Evolutionary conservation across 768 basidiomycete species (phyloP), one percentile per base, ranked within the genome.

Genomic region (Suillus subalutaceus): DNA sequence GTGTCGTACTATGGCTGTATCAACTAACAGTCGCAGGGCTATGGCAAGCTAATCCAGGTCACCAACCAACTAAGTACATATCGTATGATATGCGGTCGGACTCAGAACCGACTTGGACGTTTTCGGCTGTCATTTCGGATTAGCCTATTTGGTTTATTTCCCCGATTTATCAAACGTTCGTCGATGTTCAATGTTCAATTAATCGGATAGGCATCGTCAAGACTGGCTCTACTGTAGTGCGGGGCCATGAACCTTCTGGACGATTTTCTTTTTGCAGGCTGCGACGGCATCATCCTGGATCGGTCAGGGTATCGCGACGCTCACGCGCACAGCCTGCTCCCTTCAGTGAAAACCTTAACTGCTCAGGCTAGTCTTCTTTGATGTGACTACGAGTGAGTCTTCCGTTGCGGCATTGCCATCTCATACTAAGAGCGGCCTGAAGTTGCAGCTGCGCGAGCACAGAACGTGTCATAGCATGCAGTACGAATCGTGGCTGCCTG

Each of bases 41-140:
- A 12, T 35, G 53, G 53, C 53, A 20, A 32, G 50, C 48, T 23
- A 23, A 52, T 15, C 43, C 16, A 18, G 43, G 16, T 9, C 18
- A 56, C 52, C 50, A 52, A 26, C 23, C 6, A 52, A 32, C 30
- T 46, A 46, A 55, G 55, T 37, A n/a, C 35, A 35, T 56, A 56
- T 56, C 55, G 55, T 56, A 60, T 60, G 59, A 44, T 59, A 23
- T 58, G 41, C 5, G 37, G 37, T 57, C 56, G 20, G 32, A 9
- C 18, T 38, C 37, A 38, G 40, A 30, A 41, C 59, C 59, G 59
- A 60, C 58, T 26, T 60, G 10, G 30, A 43, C 41, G 26, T 43
- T 60, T 60, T 60, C 40, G 59, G 59, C 53, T 60, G 30, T 18
- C 18, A 43, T 32, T 32, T 43, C 41, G 30, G 30, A 18, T 59